Conservation (phyloP, 1,284 basidiomycete species). For the Ustilago lituana region DNA sequence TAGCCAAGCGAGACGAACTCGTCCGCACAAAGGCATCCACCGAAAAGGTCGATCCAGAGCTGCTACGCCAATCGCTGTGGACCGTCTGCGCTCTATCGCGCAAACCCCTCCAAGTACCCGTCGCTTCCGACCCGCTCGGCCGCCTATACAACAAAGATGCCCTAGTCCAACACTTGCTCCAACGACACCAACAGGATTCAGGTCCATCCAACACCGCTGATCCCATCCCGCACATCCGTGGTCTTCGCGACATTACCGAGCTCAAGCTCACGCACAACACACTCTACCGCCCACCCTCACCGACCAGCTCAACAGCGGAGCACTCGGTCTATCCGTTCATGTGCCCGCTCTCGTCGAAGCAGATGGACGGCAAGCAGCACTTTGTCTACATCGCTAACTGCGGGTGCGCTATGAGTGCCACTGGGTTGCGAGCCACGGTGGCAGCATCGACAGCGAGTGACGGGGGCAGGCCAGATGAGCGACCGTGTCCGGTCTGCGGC, state of each 20-base stretch:
- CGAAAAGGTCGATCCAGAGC: slow-evolving; percentile 50
- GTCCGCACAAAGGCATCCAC: slow-evolving; percentile 51
- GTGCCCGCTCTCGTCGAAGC: slow-evolving; percentile 60
- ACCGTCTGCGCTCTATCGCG: slow-evolving; percentile 59
- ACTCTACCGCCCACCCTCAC: slow-evolving; percentile 35
- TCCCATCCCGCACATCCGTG: slow-evolving; percentile 50
- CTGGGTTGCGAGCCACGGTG: slow-evolving; percentile 44
- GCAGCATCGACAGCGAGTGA: not conserved
- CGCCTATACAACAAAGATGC: slow-evolving; percentile 65
- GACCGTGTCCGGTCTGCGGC: slow-evolving; percentile 53
- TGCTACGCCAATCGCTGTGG: slow-evolving; percentile 52
- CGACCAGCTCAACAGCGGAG: slow-evolving; percentile 6
- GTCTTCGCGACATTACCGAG: slow-evolving; percentile 54
- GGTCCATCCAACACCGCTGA: not conserved
- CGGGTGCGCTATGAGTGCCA: slow-evolving; percentile 59
- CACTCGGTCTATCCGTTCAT: slow-evolving; percentile 44
- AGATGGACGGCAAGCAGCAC: slow-evolving; percentile 61
- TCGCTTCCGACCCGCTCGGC: slow-evolving; percentile 60
- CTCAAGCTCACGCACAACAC: slow-evolving; percentile 50
- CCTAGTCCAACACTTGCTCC: slow-evolving; percentile 55
- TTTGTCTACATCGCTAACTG: slow-evolving; percentile 59
- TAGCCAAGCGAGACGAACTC: slow-evolving; percentile 61
- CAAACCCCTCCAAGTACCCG: slow-evolving; percentile 43
- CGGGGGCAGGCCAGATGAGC: not conserved
- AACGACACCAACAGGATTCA: slow-evolving; percentile 15